Evolutionary conservation across 2,329 filamentous ascomycete genomes (phyloP).

Genomic region (Fusarium tupiense): DNA sequence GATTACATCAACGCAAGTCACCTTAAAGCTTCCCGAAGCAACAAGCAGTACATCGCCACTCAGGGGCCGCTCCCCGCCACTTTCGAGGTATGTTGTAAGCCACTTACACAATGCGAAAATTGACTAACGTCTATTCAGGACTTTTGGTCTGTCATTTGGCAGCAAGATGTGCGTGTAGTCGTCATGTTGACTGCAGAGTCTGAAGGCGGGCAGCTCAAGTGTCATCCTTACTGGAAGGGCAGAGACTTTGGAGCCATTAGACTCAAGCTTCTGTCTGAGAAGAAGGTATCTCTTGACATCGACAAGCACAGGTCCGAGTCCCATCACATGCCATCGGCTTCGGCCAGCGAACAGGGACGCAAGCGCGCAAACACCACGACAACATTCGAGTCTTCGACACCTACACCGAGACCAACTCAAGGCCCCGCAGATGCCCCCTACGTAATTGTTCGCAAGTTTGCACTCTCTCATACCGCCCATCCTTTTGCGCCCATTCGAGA

Average conservation of each 20-base stretch:
- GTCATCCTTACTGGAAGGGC: constrained; percentile 90
- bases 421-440: constrained; percentile 69
- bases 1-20: constrained; percentile 98
- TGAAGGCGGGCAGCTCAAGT: constrained; percentile 93
- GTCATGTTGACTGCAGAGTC: constrained; percentile 96
- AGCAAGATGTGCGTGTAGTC: constrained; percentile 92
- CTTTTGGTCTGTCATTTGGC: constrained; percentile 98
- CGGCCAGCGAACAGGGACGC: constrained; percentile 54
- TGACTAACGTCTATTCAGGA: constrained; percentile 67
- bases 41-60: constrained; percentile 94
- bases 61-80: constrained; percentile 94
- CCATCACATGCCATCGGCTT: constrained; percentile 40
- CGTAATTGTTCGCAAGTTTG: constrained; percentile 88
- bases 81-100: constrained; percentile 75
- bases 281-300: constrained; percentile 81
- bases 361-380: constrained; percentile 66
- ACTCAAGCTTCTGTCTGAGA: constrained; percentile 82
- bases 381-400: constrained; percentile 50
- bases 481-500: constrained; percentile 90
- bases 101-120: not conserved
- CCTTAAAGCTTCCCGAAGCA: constrained; percentile 79
- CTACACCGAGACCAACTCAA: constrained; percentile 42
- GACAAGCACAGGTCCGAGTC: constrained; percentile 59
- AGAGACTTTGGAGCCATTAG: constrained; percentile 81
- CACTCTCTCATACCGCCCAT: constrained; percentile 77